Evolutionary conservation across 805 yeast genomes (phyloP).

Genomic region (Grigorovia jiainica): DNA sequence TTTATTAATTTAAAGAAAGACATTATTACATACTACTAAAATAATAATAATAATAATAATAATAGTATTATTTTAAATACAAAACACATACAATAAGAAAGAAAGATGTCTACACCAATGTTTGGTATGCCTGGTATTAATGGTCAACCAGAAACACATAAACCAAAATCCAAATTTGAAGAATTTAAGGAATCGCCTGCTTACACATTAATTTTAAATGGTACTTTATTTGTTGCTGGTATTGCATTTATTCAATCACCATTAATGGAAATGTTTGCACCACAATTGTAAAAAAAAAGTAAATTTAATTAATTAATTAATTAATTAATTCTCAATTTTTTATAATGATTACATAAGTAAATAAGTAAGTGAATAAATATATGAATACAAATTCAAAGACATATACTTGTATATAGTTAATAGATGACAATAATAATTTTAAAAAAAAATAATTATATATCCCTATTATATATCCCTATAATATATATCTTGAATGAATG

Average conservation of each 20-base stretch:
- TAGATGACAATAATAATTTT: too few relatives aligned
- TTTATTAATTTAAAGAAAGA: not conserved
- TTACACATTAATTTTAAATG: slow-evolving; percentile 56
- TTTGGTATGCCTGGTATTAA: slow-evolving; percentile 24
- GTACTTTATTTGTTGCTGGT: slow-evolving; percentile 59
- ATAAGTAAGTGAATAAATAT: too few relatives aligned
- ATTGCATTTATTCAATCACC: slow-evolving; percentile 71
- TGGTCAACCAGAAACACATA: slow-evolving; percentile 18
- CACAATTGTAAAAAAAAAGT: slow-evolving; percentile 39
- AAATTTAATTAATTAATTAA: too few relatives aligned
- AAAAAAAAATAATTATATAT: too few relatives aligned
- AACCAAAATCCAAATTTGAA: slow-evolving; percentile 31
- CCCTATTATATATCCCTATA: too few relatives aligned
- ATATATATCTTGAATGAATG: too few relatives aligned
- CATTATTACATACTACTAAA: too few relatives aligned
- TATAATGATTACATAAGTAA: too few relatives aligned
- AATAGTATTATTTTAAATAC: too few relatives aligned
- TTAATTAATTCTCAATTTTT: slow-evolving; percentile 2
- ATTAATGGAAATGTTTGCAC: slow-evolving; percentile 72
- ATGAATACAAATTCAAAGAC: too few relatives aligned
- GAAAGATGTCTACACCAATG: slow-evolving; percentile 13
- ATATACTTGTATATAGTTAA: too few relatives aligned
- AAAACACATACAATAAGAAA: not conserved
- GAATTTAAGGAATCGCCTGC: slow-evolving; percentile 54
- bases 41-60: not conserved